phyloP scores from a whole-genome alignment of 1,139 yeast species.

The Blastobotrys apis region DNA sequence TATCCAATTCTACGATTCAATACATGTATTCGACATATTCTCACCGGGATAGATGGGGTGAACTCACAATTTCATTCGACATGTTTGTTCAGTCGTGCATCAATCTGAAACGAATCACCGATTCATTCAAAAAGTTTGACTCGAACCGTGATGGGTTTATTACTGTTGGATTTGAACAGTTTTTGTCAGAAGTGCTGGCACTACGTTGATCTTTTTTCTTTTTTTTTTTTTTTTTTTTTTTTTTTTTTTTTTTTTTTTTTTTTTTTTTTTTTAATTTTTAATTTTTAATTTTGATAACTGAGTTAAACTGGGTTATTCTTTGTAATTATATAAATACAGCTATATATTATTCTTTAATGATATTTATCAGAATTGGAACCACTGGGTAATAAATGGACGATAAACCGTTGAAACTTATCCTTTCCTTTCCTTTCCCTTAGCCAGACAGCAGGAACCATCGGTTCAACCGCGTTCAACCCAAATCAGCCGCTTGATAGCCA shows the following conservation, averaged over 20 bases:
- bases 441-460: too few relatives aligned
- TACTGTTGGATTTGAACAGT: constrained; percentile 72
- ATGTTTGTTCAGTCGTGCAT: constrained; percentile 77
- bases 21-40: constrained; percentile 61
- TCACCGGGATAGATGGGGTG: constrained; percentile 39
- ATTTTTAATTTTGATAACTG: neutral
- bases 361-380: too few relatives aligned
- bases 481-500: too few relatives aligned
- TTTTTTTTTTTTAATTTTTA: too few relatives aligned
- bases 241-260: too few relatives aligned
- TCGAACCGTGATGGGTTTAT: constrained; percentile 73
- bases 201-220: constrained; percentile 3
- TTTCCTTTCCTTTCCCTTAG: too few relatives aligned
- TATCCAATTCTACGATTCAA: constrained; percentile 58
- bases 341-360: too few relatives aligned
- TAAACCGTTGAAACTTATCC: too few relatives aligned
- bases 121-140: constrained; percentile 73
- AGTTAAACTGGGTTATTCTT: neutral
- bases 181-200: constrained; percentile 53
- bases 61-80: constrained; percentile 70
- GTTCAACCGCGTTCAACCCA: too few relatives aligned
- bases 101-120: constrained; percentile 72
- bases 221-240: too few relatives aligned
- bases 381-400: too few relatives aligned
- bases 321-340: too few relatives aligned